These are phyloP conservation scores for Rhynchospora breviuscula DNA, from an alignment of 176 grass and related monocot species.

Conservation along the genomic window DNA sequence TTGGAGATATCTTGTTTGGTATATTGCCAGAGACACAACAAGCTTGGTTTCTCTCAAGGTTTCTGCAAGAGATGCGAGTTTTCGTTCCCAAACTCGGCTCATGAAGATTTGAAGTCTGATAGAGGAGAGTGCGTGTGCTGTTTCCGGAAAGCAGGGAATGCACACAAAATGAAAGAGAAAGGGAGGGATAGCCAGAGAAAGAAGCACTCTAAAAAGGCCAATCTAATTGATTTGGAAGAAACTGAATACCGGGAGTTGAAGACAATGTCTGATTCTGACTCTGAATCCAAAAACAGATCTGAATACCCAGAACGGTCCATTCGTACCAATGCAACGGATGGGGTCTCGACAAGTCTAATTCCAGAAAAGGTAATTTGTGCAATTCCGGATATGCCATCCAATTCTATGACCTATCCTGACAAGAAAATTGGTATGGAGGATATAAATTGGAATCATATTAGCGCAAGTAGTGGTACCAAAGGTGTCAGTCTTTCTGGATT, in stretches of 20 bases:
- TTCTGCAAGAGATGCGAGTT: conserved; percentile 57
- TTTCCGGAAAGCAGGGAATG: conserved; percentile 20
- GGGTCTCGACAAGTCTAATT: conserved; percentile 16
- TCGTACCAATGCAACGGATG: conserved; percentile 10
- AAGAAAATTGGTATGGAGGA: conserved; percentile 1
- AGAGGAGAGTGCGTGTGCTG: conserved; percentile 34
- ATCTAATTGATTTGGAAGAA: conserved; percentile 43
- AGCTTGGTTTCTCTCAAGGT: conserved; percentile 39
- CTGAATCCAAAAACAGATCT: conserved; percentile 37
- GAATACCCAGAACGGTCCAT: conserved; percentile 18
- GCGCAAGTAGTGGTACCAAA: background rate
- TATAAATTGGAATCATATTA: conserved; percentile 19
- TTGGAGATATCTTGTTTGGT: conserved; percentile 72
- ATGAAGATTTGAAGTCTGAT: conserved; percentile 27
- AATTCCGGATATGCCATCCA: background rate
- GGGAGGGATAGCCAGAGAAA: conserved; percentile 1
- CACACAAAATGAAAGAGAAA: background rate
- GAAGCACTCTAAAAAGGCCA: conserved; percentile 29
- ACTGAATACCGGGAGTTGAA: conserved; percentile 41
- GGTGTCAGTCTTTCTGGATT: conserved; percentile 4
- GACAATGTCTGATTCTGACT: conserved; percentile 59
- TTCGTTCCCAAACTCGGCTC: conserved; percentile 34
- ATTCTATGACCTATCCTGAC: background rate
- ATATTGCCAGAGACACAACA: conserved; percentile 65
- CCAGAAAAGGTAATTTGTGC: conserved; percentile 33